phyloP scores from a whole-genome alignment of 140 eudicot genomes.

The Bidens hawaiensis region DNA sequence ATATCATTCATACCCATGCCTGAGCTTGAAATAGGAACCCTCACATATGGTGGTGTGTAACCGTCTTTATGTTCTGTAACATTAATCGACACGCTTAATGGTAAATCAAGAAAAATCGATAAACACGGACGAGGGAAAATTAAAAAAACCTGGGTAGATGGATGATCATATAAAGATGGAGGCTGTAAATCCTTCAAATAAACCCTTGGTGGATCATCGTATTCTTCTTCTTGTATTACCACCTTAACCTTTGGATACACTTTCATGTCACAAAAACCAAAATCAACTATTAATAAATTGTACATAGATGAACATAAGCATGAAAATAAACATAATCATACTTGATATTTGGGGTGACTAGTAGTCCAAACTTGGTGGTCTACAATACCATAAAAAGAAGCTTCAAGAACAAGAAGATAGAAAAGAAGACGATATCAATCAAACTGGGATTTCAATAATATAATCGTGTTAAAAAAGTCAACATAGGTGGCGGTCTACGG shows the following conservation, averaged over 20 bases:
- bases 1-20: constrained; percentile 10
- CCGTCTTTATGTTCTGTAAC: constrained; percentile 22
- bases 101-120: too few species aligned
- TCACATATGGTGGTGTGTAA: constrained; percentile 32
- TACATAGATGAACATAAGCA: constrained; percentile 14
- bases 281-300: neutral
- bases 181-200: constrained; percentile 34
- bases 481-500: constrained; percentile 15
- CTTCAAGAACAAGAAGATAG: neutral
- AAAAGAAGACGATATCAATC: too few species aligned
- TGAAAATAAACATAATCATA: neutral
- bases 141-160: constrained; percentile 15
- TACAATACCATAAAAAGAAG: too few species aligned
- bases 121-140: too few species aligned
- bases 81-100: neutral
- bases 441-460: constrained; percentile 1
- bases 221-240: constrained; percentile 35
- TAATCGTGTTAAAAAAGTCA: constrained; percentile 16
- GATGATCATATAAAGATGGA: constrained; percentile 17
- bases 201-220: constrained; percentile 22
- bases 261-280: constrained; percentile 17
- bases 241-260: constrained; percentile 78
- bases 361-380: neutral
- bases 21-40: constrained; percentile 39
- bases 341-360: too few species aligned